These are phyloP conservation scores for Verbascum thapsus DNA, from an alignment of 257 asterid genomes.

Conservation along the genomic window DNA sequence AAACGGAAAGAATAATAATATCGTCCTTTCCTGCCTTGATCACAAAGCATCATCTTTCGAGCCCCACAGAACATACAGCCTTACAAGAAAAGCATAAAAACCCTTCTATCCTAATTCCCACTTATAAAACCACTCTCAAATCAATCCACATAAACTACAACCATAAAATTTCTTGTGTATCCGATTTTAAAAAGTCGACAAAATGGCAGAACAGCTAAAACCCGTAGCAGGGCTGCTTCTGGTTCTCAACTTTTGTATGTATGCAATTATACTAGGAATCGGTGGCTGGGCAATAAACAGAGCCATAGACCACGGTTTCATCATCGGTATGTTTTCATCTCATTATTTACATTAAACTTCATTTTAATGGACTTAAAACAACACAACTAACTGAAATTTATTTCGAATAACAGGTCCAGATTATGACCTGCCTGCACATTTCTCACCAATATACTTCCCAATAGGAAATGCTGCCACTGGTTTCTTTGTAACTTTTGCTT, in stretches of 20 bases:
- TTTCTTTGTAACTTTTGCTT: slow-evolving; percentile 67
- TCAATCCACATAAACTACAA: too few species aligned
- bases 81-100: slow-evolving; percentile 82
- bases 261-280: slow-evolving; percentile 62
- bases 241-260: slow-evolving; percentile 90
- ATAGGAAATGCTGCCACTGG: slow-evolving; percentile 98
- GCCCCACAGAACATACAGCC: slow-evolving; percentile 53
- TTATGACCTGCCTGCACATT: slow-evolving; percentile 69
- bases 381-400: too few species aligned
- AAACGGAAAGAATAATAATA: slow-evolving; percentile 35
- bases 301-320: slow-evolving; percentile 78
- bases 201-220: slow-evolving; percentile 62
- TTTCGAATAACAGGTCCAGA: slow-evolving; percentile 53
- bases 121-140: slow-evolving; percentile 40
- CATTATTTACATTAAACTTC: too few species aligned
- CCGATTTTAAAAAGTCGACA: neutral
- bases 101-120: slow-evolving; percentile 8
- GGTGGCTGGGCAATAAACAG: slow-evolving; percentile 78
- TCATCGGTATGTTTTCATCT: slow-evolving; percentile 75
- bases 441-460: slow-evolving; percentile 82
- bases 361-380: too few species aligned
- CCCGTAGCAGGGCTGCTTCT: slow-evolving; percentile 67
- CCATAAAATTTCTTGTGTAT: neutral
- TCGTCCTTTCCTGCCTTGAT: slow-evolving; percentile 48
- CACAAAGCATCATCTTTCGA: slow-evolving; percentile 62